Evolutionary conservation across 2,329 filamentous ascomycete species (phyloP).

Genomic region (Aspergillus spinulosporus): DNA sequence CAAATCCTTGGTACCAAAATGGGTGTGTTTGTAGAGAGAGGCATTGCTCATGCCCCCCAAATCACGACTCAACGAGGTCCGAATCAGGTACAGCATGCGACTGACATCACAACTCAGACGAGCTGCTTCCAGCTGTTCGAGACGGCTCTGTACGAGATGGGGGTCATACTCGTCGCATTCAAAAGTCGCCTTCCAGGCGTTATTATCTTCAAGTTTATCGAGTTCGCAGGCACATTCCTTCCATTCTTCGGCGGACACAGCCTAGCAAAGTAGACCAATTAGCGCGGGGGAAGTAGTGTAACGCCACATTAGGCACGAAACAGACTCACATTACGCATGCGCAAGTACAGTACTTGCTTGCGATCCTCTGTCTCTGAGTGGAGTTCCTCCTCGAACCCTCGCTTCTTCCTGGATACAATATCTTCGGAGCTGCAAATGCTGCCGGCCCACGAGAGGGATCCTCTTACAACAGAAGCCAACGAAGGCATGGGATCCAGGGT

Average conservation of each 20-base stretch:
- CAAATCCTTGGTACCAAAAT: constrained; percentile 80
- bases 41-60: constrained; percentile 84
- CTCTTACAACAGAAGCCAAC: constrained; percentile 36
- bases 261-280: constrained; percentile 47
- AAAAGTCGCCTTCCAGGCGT: constrained; percentile 73
- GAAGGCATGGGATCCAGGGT: constrained; percentile 34
- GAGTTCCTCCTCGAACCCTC: constrained; percentile 45
- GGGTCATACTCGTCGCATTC: constrained; percentile 71
- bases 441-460: constrained; percentile 38
- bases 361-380: constrained; percentile 55
- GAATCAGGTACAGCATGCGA: constrained; percentile 76
- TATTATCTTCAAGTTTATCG: constrained; percentile 76
- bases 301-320: neutral
- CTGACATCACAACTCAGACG: constrained; percentile 69
- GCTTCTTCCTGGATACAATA: constrained; percentile 53
- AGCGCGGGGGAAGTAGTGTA: constrained; percentile 7
- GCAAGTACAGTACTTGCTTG: constrained; percentile 63
- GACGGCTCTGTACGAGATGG: constrained; percentile 65
- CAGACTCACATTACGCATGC: constrained; percentile 64
- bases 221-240: constrained; percentile 71
- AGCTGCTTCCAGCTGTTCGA: constrained; percentile 73
- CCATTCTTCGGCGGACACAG: constrained; percentile 71
- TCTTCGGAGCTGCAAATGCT: constrained; percentile 47
- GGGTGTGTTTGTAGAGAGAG: constrained; percentile 77
- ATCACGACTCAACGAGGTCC: constrained; percentile 76